Base-by-base conservation (phyloP, 176 grass and related monocot genomes). In the Musa troglodytarum region DNA sequence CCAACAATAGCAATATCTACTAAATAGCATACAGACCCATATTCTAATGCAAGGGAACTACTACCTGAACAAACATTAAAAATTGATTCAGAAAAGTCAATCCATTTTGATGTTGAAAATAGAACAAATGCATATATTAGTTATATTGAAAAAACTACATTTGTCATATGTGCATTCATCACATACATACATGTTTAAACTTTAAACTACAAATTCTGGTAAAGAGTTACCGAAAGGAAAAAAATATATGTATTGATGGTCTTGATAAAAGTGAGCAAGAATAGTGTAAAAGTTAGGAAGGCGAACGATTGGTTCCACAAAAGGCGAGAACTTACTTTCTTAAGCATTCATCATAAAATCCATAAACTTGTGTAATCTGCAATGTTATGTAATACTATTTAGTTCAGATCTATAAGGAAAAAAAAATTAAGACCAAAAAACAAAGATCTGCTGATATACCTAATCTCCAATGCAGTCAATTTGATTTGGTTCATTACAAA, bases 361-460 rank as follows among this genome's bases (percentile, higher is more conserved):
- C 94, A 84, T 93, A 98, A 77, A 98, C 94, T 86, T 98, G 94
- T 68, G 94, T 93, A 52, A 98, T 93, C 90, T 97, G 88, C 75
- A 88, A 81, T 66, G 14, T 51, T 22, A 73, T 52, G 57, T 49
- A 11, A 22, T 13, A 34, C 13, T 13, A 13, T 68, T 26, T 3
- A 69, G 15, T 58, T 16, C 3, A 84, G 21, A 72, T 72, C 51
- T 43, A 65, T 29, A 81, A 52, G 71, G 19, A 25, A 69, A 76
- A 50, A 50, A 12, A 80, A 15, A 19, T 61, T 4, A 61, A 19
- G n/a, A 7, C 57, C 4, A 43, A 43, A 61, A 61, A 59, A 59
- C 19, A 61, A 61, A 17, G 7, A 61, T 43, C 20, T 20, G 57
- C 17, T 61, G n/a, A n/a, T 61, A 19, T 61, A 61, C 21, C 34